These are phyloP conservation scores for Curvularia eragrostidis DNA, from an alignment of 2,329 filamentous ascomycete genomes.

Conservation along the genomic window DNA sequence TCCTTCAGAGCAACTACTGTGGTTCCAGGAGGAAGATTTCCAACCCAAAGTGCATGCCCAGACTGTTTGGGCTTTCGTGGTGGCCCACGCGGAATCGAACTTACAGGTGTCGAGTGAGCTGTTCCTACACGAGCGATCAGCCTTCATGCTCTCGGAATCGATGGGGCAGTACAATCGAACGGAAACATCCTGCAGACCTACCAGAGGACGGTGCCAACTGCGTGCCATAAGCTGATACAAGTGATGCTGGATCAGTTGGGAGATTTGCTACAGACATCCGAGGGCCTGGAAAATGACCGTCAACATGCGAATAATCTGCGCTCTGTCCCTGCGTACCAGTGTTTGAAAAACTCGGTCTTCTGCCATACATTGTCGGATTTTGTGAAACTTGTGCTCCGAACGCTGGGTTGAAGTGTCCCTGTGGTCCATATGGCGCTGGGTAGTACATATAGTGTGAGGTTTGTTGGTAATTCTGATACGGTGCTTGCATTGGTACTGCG, in stretches of 20 bases:
- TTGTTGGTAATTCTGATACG: constrained; percentile 43
- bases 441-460: constrained; percentile 47
- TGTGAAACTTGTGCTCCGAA: constrained; percentile 37
- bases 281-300: constrained; percentile 25
- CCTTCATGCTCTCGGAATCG: background rate
- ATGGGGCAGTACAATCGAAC: background rate
- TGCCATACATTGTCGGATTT: constrained; percentile 37
- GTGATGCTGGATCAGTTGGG: constrained; percentile 26
- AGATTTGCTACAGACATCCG: constrained; percentile 21
- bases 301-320: constrained; percentile 32
- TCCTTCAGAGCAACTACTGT: constrained; percentile 85
- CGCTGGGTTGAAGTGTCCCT: constrained; percentile 35
- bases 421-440: constrained; percentile 41
- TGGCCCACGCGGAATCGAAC: constrained; percentile 63
- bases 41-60: constrained; percentile 94
- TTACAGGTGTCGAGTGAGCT: constrained; percentile 32
- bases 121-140: constrained; percentile 26
- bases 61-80: constrained; percentile 71
- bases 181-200: constrained; percentile 19
- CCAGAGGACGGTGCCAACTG: constrained; percentile 27
- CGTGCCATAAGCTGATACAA: constrained; percentile 26
- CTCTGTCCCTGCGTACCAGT: constrained; percentile 29
- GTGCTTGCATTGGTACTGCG: constrained; percentile 31
- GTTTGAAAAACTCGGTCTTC: constrained; percentile 37
- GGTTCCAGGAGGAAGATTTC: constrained; percentile 86